These are phyloP conservation scores for Neurospora sp. DNA, from an alignment of 495 filamentous ascomycete genomes.

Conservation along the genomic window DNA sequence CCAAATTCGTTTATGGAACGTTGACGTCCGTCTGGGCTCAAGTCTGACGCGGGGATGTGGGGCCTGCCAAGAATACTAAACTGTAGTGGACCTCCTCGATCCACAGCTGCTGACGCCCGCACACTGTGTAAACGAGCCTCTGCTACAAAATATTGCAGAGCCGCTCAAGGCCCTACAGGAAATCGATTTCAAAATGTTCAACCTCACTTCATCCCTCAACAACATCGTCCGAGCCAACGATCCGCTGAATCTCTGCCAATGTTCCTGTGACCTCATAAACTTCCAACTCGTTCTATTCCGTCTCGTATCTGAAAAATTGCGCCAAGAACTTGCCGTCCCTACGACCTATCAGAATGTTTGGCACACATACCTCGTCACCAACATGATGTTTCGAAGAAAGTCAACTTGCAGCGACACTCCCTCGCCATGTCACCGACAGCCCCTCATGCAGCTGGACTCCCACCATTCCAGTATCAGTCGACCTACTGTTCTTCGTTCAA, in stretches of 20 bases:
- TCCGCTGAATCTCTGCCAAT: not conserved
- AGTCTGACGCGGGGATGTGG: not conserved
- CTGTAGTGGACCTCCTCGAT: not conserved
- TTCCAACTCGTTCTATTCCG: not conserved
- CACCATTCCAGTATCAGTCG: not conserved
- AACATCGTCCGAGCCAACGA: not conserved
- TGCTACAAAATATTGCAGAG: not conserved
- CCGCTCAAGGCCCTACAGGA: not conserved
- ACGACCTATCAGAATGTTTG: not conserved
- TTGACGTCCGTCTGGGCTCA: not conserved
- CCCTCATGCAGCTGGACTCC: fast-evolving
- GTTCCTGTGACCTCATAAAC: not conserved
- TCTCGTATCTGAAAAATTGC: not conserved
- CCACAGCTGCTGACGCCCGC: not conserved
- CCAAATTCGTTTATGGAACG: not conserved
- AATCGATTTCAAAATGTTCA: not conserved
- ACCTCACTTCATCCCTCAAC: not conserved
- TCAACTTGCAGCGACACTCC: not conserved
- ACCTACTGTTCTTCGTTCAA: too few species aligned
- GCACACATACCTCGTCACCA: not conserved
- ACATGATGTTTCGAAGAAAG: not conserved
- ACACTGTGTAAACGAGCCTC: not conserved
- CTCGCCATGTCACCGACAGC: fast-evolving
- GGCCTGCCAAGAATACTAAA: not conserved
- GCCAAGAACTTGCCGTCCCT: not conserved